Conservation (phyloP, 2,329 filamentous ascomycete species). For the Fusarium sp. region DNA sequence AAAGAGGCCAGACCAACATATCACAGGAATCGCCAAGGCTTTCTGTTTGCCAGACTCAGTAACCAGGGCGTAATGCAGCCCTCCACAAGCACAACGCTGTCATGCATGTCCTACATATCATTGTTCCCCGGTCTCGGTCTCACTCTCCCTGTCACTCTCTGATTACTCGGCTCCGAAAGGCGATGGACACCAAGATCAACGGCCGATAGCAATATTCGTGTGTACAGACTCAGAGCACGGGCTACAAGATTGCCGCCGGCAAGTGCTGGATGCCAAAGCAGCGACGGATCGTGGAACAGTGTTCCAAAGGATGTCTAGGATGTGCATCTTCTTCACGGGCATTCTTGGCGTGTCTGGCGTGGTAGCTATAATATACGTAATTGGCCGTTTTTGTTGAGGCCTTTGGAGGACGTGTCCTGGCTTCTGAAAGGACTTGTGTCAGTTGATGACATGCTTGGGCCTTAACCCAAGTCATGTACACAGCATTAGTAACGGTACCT, state of each 20-base stretch:
- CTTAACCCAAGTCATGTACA: constrained; percentile 25
- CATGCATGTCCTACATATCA: neutral
- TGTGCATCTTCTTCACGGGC: neutral
- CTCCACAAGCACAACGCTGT: neutral
- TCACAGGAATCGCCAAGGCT: constrained; percentile 17
- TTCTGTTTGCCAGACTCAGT: neutral
- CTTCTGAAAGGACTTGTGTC: constrained; percentile 28
- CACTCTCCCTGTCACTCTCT: neutral
- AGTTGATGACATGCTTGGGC: constrained; percentile 8
- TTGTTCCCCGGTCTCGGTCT: neutral
- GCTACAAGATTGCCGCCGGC: constrained; percentile 8
- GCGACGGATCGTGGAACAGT: neutral
- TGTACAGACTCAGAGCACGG: neutral
- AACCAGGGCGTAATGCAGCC: neutral
- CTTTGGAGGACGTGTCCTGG: neutral
- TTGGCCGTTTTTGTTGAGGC: constrained; percentile 10
- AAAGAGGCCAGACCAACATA: neutral
- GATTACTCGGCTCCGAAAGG: constrained; percentile 30
- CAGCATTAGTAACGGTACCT: neutral
- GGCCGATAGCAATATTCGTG: constrained; percentile 14
- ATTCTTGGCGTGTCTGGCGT: neutral
- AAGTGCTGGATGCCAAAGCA: neutral
- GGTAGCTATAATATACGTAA: neutral
- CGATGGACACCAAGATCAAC: constrained; percentile 7
- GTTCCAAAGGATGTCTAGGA: neutral